Base-by-base conservation (phyloP, 2,329 filamentous ascomycete species). In the Davidsoniella australis region DNA sequence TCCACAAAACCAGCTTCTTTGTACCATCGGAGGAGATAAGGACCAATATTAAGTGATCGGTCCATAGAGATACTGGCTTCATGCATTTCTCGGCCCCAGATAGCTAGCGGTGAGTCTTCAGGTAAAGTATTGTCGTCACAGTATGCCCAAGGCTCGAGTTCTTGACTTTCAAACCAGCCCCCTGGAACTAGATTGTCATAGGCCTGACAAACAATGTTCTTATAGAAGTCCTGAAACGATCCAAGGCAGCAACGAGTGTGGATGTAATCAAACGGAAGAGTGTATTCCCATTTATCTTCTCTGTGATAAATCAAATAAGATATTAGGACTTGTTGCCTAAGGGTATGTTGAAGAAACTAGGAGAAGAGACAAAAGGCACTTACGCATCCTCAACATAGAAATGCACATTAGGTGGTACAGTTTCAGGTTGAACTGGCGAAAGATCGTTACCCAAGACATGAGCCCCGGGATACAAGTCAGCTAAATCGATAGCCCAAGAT, bases 381-480 rank as follows among this genome's bases (percentile, higher is more conserved):
- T 58, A 64, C 61, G 63, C 64, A 57, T 87, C 82, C 58, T 86
- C 81, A 42, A 88, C 72, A 53, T 77, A 76, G 55, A 88, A 88
- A 54, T 77, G 74, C 12, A 86, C 79, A 54, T 88, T 88, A 16
- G 74, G 72, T 0, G 83, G 82, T 1, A 85, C 78, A 44, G 73
- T 67, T 4, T 65, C 64, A 2, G 79, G 78, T 57, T 84, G 80
- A 23, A 82, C 77, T 1, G 79, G 78, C 1, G 78, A 82, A 5
- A 84, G 66, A 57, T 84, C 80, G 7, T 75, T 80, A 29, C 77
- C 80, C 45, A 72, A 69, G 26, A 84, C 68, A 53, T 70, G 62
- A 9, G 78, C 65, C 3, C 69, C 58, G 10, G 78, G 78, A 53
- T 78, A 82, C 45, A 66, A 58, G 55, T 78, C 73, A 56, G 75